phyloP scores from a whole-genome alignment of 2,329 filamentous ascomycete species.

The Clonostachys rhizophaga region DNA sequence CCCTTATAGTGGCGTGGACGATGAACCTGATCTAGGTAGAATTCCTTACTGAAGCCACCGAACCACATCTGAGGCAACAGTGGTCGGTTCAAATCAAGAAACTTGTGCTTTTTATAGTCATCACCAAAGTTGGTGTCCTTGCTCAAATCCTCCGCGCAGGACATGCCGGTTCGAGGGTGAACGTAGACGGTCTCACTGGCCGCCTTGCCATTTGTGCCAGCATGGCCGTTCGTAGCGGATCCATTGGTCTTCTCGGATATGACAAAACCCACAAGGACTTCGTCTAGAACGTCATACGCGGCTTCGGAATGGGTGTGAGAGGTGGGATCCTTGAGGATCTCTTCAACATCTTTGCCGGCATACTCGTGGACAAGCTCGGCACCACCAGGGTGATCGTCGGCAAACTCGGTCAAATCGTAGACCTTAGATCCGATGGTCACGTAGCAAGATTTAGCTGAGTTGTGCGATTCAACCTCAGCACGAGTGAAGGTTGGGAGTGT shows the following conservation, averaged over 20 bases:
- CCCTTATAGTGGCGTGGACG: slow-evolving; percentile 94
- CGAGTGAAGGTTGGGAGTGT: slow-evolving; percentile 79
- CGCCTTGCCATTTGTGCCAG: slow-evolving; percentile 20
- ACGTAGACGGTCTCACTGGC: slow-evolving; percentile 22
- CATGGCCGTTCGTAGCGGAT: slow-evolving; percentile 8
- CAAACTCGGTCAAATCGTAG: slow-evolving; percentile 90
- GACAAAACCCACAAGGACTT: slow-evolving; percentile 79
- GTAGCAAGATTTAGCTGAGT: slow-evolving; percentile 79
- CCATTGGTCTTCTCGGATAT: slow-evolving; percentile 42
- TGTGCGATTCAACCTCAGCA: slow-evolving; percentile 78
- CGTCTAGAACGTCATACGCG: slow-evolving; percentile 93
- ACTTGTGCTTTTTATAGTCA: slow-evolving; percentile 90
- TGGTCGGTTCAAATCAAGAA: slow-evolving; percentile 82
- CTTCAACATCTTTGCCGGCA: slow-evolving; percentile 78
- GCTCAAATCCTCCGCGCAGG: slow-evolving; percentile 78
- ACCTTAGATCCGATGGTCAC: slow-evolving; percentile 87
- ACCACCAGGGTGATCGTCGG: slow-evolving; percentile 88
- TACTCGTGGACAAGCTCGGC: slow-evolving; percentile 85
- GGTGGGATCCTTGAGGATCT: slow-evolving; percentile 75
- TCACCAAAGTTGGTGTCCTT: slow-evolving; percentile 72
- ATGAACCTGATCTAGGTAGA: slow-evolving; percentile 95
- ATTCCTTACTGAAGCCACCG: slow-evolving; percentile 87
- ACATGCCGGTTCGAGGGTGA: slow-evolving; percentile 77
- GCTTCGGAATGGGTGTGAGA: slow-evolving; percentile 87
- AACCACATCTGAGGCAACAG: slow-evolving; percentile 84